phyloP scores from a whole-genome alignment of 345 rosid genomes.

The Hirschfeldia incana region DNA sequence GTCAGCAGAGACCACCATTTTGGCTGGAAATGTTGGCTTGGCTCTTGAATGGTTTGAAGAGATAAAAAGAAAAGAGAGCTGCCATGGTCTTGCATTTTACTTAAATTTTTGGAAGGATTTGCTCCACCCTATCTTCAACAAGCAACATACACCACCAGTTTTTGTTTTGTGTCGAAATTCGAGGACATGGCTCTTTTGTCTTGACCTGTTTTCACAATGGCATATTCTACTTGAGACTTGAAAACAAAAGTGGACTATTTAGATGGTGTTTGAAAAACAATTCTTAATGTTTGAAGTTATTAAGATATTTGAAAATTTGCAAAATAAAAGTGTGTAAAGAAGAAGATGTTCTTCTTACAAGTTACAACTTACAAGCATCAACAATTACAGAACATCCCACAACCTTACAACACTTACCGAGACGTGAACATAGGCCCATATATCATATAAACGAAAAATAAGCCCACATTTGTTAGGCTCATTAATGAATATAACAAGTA shows the following conservation, averaged over 20 bases:
- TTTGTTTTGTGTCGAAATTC: slow-evolving; percentile 23
- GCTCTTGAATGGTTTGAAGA: slow-evolving; percentile 22
- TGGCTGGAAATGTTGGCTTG: background rate
- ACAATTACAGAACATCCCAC: slow-evolving; percentile 56
- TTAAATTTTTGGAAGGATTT: slow-evolving; percentile 43
- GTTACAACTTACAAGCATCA: slow-evolving; percentile 38
- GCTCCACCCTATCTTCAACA: slow-evolving; percentile 71
- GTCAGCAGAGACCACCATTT: slow-evolving; percentile 65
- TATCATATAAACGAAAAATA: background rate
- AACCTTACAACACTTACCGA: slow-evolving; percentile 56
- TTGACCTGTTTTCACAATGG: slow-evolving; percentile 22
- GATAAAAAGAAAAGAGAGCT: slow-evolving; percentile 5
- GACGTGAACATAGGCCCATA: background rate
- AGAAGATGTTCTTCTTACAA: slow-evolving; percentile 49
- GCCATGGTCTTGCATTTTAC: slow-evolving; percentile 42
- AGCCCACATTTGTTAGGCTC: slow-evolving; percentile 18
- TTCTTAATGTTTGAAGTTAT: background rate
- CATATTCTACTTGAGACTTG: slow-evolving; percentile 29
- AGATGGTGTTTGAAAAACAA: background rate
- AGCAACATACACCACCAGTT: slow-evolving; percentile 70
- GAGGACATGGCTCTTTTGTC: slow-evolving; percentile 30
- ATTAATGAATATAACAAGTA: background rate
- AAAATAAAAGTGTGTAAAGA: no score
- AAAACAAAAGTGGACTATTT: background rate
- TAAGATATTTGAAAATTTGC: background rate